A percentile compares a stretch with the other conserved stretches of the same genome.
Conservation (phyloP, 257 asterid species). For the Ballota nigra region DNA sequence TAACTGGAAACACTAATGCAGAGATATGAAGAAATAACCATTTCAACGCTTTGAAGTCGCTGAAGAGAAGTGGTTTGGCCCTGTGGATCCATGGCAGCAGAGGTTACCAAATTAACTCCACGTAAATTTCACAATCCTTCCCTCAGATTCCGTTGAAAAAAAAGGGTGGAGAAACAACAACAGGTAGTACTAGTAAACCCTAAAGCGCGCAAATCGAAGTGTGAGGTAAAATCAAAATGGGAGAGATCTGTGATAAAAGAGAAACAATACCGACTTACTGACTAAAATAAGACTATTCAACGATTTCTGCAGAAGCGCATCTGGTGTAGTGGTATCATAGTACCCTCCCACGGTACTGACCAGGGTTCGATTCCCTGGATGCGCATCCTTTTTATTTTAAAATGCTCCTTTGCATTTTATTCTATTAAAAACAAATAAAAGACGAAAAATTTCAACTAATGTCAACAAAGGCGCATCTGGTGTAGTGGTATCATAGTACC, state of each 20-base stretch:
- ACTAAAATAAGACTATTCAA: no score
- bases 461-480: conserved; percentile 71
- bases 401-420: no score
- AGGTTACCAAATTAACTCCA: neutral
- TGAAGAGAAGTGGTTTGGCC: conserved; percentile 70
- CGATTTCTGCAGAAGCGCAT: conserved; percentile 47
- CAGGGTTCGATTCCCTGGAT: conserved; percentile 99
- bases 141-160: no score
- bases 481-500: conserved; percentile 99
- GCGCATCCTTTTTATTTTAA: conserved; percentile 44
- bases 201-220: no score
- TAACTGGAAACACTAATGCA: neutral
- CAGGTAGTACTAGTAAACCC: neutral
- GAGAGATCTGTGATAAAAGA: neutral
- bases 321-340: conserved; percentile 99
- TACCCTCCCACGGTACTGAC: conserved; percentile 99
- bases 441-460: no score
- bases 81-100: conserved; percentile 63
- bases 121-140: neutral
- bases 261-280: no score
- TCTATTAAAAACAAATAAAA: no score
- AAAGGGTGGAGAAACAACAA: no score
- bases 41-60: conserved; percentile 82
- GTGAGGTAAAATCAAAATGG: neutral
- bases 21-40: conserved; percentile 36